A percentile compares a stretch with the other conserved stretches of the same genome.
phyloP scores from a whole-genome alignment of 306 rosid genomes.

The Ceratonia siliqua region DNA sequence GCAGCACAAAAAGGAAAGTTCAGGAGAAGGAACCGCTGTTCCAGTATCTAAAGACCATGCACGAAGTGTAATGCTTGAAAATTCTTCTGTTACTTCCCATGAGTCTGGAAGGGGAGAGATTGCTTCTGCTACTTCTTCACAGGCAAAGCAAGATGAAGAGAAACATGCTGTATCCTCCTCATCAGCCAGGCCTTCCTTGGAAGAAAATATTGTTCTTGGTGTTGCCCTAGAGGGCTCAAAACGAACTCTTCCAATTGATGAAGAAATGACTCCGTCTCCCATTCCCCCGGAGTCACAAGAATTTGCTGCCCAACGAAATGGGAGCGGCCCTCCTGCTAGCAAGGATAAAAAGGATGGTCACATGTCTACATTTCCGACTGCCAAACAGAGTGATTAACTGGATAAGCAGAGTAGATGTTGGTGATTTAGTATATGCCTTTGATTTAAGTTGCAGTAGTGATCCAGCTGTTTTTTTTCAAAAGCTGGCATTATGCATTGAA shows the following conservation, averaged over 20 bases:
- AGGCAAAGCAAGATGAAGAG: slow-evolving; percentile 64
- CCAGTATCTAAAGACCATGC: slow-evolving; percentile 43
- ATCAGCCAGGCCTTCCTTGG: slow-evolving; percentile 53
- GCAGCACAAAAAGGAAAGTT: slow-evolving; percentile 50
- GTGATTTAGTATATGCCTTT: slow-evolving; percentile 27
- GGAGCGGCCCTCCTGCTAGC: slow-evolving; percentile 50
- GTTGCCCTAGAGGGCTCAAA: slow-evolving; percentile 97
- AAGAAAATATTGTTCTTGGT: slow-evolving; percentile 89
- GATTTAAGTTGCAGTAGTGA: slow-evolving; percentile 37
- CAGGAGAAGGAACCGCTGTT: slow-evolving; percentile 41
- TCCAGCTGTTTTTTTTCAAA: slow-evolving; percentile 65
- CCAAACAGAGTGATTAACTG: slow-evolving; percentile 48
- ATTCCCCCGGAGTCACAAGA: slow-evolving; percentile 60
- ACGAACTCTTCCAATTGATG: slow-evolving; percentile 91
- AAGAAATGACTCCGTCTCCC: slow-evolving; percentile 51
- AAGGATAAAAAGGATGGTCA: slow-evolving; percentile 66
- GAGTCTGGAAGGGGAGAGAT: slow-evolving; percentile 52
- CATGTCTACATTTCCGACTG: slow-evolving; percentile 45
- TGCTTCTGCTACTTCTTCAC: slow-evolving; percentile 39
- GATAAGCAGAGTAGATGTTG: slow-evolving; percentile 31
- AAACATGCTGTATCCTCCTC: slow-evolving; percentile 46
- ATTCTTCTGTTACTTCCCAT: slow-evolving; percentile 31
- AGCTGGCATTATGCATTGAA: slow-evolving; percentile 55
- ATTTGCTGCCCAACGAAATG: slow-evolving; percentile 54
- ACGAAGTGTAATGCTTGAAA: slow-evolving; percentile 38